These are phyloP conservation scores for Taxillus chinensis DNA, from an alignment of 164 flowering plant species.

Conservation along the genomic window DNA sequence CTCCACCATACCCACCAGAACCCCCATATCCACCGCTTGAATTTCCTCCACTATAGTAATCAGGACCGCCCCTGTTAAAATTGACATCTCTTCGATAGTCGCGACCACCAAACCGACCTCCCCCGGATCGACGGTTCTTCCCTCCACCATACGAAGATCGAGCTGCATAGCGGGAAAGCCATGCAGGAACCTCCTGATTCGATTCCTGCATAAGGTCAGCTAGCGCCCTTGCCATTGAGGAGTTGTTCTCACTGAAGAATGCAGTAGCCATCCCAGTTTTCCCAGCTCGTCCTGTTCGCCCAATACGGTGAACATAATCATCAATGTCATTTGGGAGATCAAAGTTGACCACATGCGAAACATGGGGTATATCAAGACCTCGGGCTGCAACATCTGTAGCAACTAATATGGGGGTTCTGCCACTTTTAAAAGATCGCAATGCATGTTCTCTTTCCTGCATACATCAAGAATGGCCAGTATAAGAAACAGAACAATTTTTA, in stretches of 20 bases:
- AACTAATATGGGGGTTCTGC: constrained; percentile 40
- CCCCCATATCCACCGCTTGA: constrained; percentile 25
- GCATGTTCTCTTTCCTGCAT: constrained; percentile 50
- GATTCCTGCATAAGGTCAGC: constrained; percentile 58
- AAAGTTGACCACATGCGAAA: constrained; percentile 56
- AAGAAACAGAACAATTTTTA: no score
- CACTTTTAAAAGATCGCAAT: constrained; percentile 39
- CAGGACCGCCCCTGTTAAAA: constrained; percentile 28
- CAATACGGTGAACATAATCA: constrained; percentile 59
- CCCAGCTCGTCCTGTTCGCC: constrained; percentile 65
- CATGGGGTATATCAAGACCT: constrained; percentile 60
- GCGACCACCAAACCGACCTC: constrained; percentile 64
- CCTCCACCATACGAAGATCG: constrained; percentile 28
- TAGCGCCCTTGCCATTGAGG: constrained; percentile 40
- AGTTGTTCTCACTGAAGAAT: constrained; percentile 46
- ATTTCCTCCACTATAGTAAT: constrained; percentile 33
- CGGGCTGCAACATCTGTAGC: constrained; percentile 73
- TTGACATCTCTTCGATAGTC: constrained; percentile 48
- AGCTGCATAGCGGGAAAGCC: constrained; percentile 46
- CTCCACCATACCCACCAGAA: constrained; percentile 26
- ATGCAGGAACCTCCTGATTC: constrained; percentile 53
- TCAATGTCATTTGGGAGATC: constrained; percentile 61
- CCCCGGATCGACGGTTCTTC: constrained; percentile 41
- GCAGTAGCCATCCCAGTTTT: constrained; percentile 56
- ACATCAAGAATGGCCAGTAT: not conserved